Evolutionary conservation across 495 filamentous ascomycete species (phyloP), one percentile per base, ranked within the genome.

Genomic region (Hypoxylon trugodes): DNA sequence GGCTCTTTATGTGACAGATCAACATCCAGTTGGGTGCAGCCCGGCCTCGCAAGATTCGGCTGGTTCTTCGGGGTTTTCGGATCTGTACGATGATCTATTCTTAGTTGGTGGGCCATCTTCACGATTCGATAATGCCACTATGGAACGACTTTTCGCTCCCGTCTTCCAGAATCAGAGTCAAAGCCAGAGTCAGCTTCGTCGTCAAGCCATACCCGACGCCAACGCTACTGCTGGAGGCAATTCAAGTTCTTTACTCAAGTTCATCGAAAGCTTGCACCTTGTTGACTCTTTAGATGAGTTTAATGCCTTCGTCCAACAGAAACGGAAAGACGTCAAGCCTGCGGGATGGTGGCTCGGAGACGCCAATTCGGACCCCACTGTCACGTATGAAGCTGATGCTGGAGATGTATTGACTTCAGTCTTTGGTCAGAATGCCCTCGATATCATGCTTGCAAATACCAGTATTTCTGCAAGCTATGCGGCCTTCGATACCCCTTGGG

Each of bases 341-440:
- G 90, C 90, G 12, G 91, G 88, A 10, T 83, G 92, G 72, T 96
- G 89, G 74, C 76, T 92, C 8, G 88, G 87, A 18, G 81, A 86
- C 38, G 77, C 71, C 19, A 75, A 59, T 48, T 79, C 80, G 0
- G 71, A 74, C 15, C 81, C 89, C 15, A 87, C 82, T 3, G 82
- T 91, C 59, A 84, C 87, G 7, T 93, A 86, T 73, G 45, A 65
- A 24, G 67, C 68, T n/a, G 59, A 70, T 25, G 37, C 33, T 22
- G 63, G 57, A 25, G 65, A 65, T 32, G 54, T 90, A 3, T 76
- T 76, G 38, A 79, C 79, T 46, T 82, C 88, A 1, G 77, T 91
- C 46, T 81, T 90, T 48, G 85, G 85, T 0, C 89, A 93, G 69
- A 93, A 92, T 64, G 76, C 86, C n/a, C 76, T 92, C 41, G 78